Evolutionary conservation across 441 rosid genomes (phyloP), one percentile per base, ranked within the genome.

Genomic region (Monsonia emarginata): DNA sequence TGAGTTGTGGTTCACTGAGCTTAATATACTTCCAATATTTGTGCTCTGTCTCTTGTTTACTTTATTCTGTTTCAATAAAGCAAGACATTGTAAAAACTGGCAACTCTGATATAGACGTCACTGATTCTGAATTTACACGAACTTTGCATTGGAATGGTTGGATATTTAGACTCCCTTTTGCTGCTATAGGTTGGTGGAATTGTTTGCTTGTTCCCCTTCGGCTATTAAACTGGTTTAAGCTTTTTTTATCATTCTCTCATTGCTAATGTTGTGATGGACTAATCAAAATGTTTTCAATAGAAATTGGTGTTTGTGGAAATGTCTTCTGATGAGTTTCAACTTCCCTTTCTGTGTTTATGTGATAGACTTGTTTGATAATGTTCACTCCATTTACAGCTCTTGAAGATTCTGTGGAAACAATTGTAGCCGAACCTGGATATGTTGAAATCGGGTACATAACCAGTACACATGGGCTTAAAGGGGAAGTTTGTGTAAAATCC

Each of bases 391-490:
- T 68, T 74, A n/a, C 74, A 83, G 96, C 83, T 84, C 72, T 79
- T 58, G 69, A 76, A 50, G 89, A 83, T 72, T 70, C 61, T 58
- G 73, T 75, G 65, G 91, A 86, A 79, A 75, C 81, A 16, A 75
- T 73, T 31, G 22, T 70, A 38, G 56, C 28, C 22, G 87, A 32
- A 67, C 28, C 74, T 13, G 84, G 77, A 32, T 85, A 82, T 54
- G 85, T 92, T 58, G 94, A 88, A 74, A 80, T 92, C 68, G 98
- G 98, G 52, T 85, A 81, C 77, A 27, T 90, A 73, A 79, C 91
- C 59, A 72, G 83, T 74, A 90, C 79, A 72, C 98, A 90, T 77
- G 97, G 98, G 14, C 78, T 90, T 7, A 87, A 81, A 63, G 98
- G 98, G 5, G 97, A 90, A 73, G 66, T 88, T 72, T 85, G 83